Percentiles rank a stretch among this genome's conserved stretches.
Conservation (phyloP, 1,284 basidiomycete genomes). For the Cryptococcus sp. region DNA sequence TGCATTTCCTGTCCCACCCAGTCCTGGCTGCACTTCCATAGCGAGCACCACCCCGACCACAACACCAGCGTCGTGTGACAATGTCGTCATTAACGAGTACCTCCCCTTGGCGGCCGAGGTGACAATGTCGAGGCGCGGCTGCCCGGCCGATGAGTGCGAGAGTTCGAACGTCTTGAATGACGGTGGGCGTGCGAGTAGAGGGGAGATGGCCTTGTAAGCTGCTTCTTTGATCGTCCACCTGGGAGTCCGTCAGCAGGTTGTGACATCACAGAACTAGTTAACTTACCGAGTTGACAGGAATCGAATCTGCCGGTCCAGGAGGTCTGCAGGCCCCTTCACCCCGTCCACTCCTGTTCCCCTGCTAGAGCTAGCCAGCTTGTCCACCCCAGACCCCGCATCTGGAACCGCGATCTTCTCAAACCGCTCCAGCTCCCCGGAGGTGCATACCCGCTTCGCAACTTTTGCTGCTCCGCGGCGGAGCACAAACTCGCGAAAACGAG, state of each 20-base stretch:
- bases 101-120: conserved; percentile 1
- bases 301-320: conserved; percentile 13
- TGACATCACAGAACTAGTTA: not conserved
- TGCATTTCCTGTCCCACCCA: too few relatives aligned
- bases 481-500: conserved; percentile 61
- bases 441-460: conserved; percentile 53
- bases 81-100: conserved; percentile 59
- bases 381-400: not conserved
- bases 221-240: conserved; percentile 88
- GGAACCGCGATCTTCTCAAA: conserved; percentile 6
- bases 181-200: conserved; percentile 40
- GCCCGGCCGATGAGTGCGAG: conserved; percentile 17
- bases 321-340: not conserved
- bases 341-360: not conserved
- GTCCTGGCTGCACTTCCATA: not conserved
- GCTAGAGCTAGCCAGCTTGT: not conserved
- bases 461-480: conserved; percentile 61
- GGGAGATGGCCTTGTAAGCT: conserved; percentile 80
- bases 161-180: conserved; percentile 56
- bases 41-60: conserved; percentile 70
- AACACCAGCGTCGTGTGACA: conserved; percentile 83
- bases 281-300: conserved; percentile 24
- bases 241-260: not conserved
- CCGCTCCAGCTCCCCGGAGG: conserved; percentile 52
- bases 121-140: conserved; percentile 20